Base-by-base conservation (phyloP, 352 stramenopile genomes). In the Pythium utonaiense region DNA sequence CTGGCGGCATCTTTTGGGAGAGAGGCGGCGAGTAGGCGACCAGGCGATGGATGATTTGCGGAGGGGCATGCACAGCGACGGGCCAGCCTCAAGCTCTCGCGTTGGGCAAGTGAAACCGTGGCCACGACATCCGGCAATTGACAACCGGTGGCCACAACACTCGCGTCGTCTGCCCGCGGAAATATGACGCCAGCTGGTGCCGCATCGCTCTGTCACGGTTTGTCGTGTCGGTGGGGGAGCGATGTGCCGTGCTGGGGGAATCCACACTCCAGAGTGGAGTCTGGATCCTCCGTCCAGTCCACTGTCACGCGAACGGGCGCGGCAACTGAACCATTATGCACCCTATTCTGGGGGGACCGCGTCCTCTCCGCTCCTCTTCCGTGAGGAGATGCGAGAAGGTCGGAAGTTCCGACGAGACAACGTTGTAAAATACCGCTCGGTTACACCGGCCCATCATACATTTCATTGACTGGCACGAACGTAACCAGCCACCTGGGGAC, bases 1-100 rank as follows among this genome's bases (percentile, higher is more conserved):
- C 33, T 40, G 33, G 38, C 38, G 17, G 38, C 38, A 45, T 45
- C 38, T 45, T 45, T 45, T 45, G 38, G 38, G 38, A 45, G 38
- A 45, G 38, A 45, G 38, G 38, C 38, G 21, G 38, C 38, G 38
- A 45, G 21, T 19, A 45, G 38, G 38, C 38, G 38, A 45, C 17
- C 38, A 45, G 16, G 38, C 38, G 38, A 45, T 45, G 38, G 38
- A 45, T 45, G 38, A 45, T 45, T 45, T 45, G 38, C 19, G 38
- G 38, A 44, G 36, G 17, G 13, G 6, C 8, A 8, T 3, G 3
- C 10, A 21, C 36, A 44, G 36, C 13, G 36, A 44, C 36, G 17
- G 36, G 36, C 14, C 36, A 44, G n/a, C 17, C 17, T 44, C 36
- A 21, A 44, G 16, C 28, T 33, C 28, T 33, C 28, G 9, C 28